Base-by-base conservation (phyloP, 2,329 filamentous ascomycete species). In the Nemania sp. region DNA sequence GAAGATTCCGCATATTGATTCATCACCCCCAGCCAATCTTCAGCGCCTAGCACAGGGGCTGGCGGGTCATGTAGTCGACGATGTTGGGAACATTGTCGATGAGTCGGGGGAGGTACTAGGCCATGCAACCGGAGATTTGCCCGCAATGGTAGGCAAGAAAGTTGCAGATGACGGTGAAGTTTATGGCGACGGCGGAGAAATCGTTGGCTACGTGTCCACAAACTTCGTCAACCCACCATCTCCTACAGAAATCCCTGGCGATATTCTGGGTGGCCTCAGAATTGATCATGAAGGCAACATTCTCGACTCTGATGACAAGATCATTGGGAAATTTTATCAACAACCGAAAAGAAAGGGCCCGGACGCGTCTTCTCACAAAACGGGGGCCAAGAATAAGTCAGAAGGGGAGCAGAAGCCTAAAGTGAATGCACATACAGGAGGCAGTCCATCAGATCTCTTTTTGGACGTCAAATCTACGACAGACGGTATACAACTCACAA, bases 401-500 rank as follows among this genome's bases (percentile, higher is more conserved):
- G 61, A 69, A 23, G 66, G 68, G 28, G 61, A 64, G 22, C 54
- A 60, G 23, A 61, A 66, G 52, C 66, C 62, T 1, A 66, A 64
- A 57, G 65, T 60, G 43, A 68, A 62, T 61, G 70, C 55, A 72
- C 75, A 58, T 70, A 64, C 51, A n/a, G 66, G 64, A n/a, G 73
- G 71, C 57, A 73, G 71, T 56, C 78, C 79, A 3, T 79, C 79
- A 2, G 80, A 83, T 63, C 76, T 83, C 23, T 82, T 79, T 60
- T 63, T 83, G 52, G 80, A 83, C 59, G 78, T 83, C n/a, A 67
- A 67, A 66, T 82, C 79, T 28, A 83, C 80, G 4, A 79, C 74
- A 34, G 80, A 82, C 49, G 80, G 80, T 1, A 81, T 82, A 61
- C 80, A 82, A 66, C 66, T 82, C 48, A 81, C 77, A 22, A 81